Conservation (phyloP, 2,329 filamentous ascomycete species). For the Ascocoryne sarcoides region DNA sequence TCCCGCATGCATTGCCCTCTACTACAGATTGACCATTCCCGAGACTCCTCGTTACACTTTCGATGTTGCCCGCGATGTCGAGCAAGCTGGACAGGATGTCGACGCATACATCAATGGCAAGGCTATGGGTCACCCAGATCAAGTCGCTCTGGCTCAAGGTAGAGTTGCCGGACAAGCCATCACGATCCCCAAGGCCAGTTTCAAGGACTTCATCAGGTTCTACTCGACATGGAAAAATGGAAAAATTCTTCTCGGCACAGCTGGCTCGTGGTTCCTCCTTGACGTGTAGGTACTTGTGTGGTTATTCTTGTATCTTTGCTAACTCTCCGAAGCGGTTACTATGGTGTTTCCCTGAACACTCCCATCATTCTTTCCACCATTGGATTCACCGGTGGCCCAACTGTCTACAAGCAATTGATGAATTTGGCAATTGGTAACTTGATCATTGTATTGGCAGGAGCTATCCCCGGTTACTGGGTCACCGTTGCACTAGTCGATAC, state of each 20-base stretch:
- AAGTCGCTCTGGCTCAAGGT: conserved; percentile 52
- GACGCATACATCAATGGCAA: conserved; percentile 63
- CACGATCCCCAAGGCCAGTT: conserved; percentile 59
- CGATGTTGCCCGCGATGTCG: conserved; percentile 66
- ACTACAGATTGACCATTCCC: conserved; percentile 76
- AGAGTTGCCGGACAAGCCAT: conserved; percentile 40
- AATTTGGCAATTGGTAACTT: conserved; percentile 70
- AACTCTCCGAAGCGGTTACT: conserved; percentile 34
- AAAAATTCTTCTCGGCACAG: conserved; percentile 67
- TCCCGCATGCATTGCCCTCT: conserved; percentile 71
- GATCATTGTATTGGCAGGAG: conserved; percentile 68
- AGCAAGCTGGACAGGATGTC: conserved; percentile 64
- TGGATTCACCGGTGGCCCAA: conserved; percentile 56
- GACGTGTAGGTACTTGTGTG: conserved; percentile 11
- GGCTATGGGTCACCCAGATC: conserved; percentile 54
- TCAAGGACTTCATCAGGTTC: conserved; percentile 61
- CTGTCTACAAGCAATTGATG: conserved; percentile 59
- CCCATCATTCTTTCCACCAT: conserved; percentile 63
- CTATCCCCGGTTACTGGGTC: conserved; percentile 74
- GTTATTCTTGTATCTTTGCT: neutral
- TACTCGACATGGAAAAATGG: conserved; percentile 65
- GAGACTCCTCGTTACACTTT: conserved; percentile 87
- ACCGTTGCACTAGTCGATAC: conserved; percentile 67
- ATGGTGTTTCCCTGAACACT: conserved; percentile 67
- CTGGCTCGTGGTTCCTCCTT: conserved; percentile 72